phyloP scores from a whole-genome alignment of 257 asterid genomes.

The Dorcoceras hygrometricum region DNA sequence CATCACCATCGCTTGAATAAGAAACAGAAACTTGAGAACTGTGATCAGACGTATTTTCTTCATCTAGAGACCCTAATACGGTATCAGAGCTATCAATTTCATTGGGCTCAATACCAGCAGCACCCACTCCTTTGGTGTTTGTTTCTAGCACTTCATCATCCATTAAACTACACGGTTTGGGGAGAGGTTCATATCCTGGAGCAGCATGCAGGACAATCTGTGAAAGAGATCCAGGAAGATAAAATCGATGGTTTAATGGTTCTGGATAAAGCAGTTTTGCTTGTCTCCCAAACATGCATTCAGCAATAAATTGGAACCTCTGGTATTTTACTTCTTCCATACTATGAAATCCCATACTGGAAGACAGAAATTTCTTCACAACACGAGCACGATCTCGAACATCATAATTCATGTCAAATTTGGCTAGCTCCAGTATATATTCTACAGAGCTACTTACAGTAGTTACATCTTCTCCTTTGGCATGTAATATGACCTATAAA shows the following conservation, averaged over 20 bases:
- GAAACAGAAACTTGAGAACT: slow-evolving; percentile 57
- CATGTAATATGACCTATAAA: slow-evolving; percentile 67
- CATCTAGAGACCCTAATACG: slow-evolving; percentile 69
- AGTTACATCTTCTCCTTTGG: slow-evolving; percentile 50
- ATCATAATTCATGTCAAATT: slow-evolving; percentile 79
- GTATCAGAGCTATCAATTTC: slow-evolving; percentile 55
- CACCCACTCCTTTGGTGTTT: slow-evolving; percentile 29
- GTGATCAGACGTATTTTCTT: slow-evolving; percentile 69
- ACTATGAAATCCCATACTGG: slow-evolving; percentile 36
- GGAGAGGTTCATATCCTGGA: slow-evolving; percentile 98
- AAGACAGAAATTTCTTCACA: slow-evolving; percentile 54
- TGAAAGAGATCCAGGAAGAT: slow-evolving; percentile 98
- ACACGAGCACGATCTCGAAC: slow-evolving; percentile 91
- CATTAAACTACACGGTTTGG: slow-evolving; percentile 74
- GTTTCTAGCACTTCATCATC: slow-evolving; percentile 39
- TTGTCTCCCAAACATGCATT: slow-evolving; percentile 59
- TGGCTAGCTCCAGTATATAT: slow-evolving; percentile 84
- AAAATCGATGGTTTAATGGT: slow-evolving; percentile 60
- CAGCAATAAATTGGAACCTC: slow-evolving; percentile 46
- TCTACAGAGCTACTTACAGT: slow-evolving; percentile 38
- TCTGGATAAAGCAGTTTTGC: slow-evolving; percentile 42
- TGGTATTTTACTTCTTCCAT: slow-evolving; percentile 41
- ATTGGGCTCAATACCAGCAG: slow-evolving; percentile 40
- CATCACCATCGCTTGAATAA: slow-evolving; percentile 51
- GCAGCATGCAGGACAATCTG: slow-evolving; percentile 98